Evolutionary conservation across 371 early-diverging fungal genomes (phyloP).

Genomic region (Syncephalastrum sp.): DNA sequence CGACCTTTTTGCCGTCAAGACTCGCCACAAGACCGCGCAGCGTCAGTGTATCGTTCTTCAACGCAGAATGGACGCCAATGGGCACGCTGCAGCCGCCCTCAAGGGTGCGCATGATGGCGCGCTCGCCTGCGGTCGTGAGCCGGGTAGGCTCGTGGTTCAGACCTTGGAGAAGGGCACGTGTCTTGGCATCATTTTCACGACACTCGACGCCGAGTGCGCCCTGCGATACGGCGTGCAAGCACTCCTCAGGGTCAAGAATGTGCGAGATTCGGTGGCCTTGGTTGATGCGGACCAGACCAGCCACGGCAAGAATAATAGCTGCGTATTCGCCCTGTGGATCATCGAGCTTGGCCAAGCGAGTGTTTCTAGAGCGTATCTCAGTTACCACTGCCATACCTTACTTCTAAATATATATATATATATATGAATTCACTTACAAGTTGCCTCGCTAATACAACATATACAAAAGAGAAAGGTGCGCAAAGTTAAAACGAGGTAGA

Average conservation of each 20-base stretch:
- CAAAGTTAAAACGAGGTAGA: conserved; percentile 2
- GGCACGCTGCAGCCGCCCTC: conserved; percentile 98
- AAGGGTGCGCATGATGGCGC: conserved; percentile 84
- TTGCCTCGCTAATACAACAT: conserved; percentile 33
- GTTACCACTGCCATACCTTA: background rate
- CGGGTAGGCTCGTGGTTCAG: conserved; percentile 72
- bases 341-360: conserved; percentile 90
- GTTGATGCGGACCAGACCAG: conserved; percentile 80
- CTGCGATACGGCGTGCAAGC: conserved; percentile 94
- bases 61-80: conserved; percentile 81
- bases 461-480: background rate
- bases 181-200: conserved; percentile 63
- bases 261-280: conserved; percentile 72
- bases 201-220: conserved; percentile 92
- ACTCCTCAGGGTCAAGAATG: conserved; percentile 57
- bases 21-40: conserved; percentile 68
- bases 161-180: conserved; percentile 43
- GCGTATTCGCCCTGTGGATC: conserved; percentile 69
- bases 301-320: conserved; percentile 87
- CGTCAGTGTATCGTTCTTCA: conserved; percentile 42
- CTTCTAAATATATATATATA: conserved; percentile 1
- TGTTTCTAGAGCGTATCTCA: conserved; percentile 54
- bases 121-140: conserved; percentile 78
- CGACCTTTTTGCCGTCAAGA: conserved; percentile 64
- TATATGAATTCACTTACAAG: conserved; percentile 28